Evolutionary conservation across 495 filamentous ascomycete species (phyloP).

Genomic region (Podospora anserina): DNA sequence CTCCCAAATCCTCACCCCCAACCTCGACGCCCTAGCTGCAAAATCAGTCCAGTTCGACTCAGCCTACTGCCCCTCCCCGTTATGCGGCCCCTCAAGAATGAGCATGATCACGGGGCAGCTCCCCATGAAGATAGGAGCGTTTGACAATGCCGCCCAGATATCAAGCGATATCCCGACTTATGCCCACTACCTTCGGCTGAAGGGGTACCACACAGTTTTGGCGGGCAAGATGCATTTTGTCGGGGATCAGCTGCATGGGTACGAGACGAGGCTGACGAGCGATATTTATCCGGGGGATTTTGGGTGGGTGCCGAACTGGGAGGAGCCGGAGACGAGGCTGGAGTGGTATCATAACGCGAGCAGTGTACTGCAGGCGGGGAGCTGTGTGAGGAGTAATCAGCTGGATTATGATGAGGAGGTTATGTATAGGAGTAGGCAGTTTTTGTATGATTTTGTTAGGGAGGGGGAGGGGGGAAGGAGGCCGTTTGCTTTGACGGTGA

Average conservation of each 20-base stretch:
- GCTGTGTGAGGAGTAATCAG: conserved; percentile 82
- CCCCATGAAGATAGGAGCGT: conserved; percentile 80
- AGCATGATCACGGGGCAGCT: conserved; percentile 85
- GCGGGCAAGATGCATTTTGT: conserved; percentile 97
- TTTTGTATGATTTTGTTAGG: conserved; percentile 77
- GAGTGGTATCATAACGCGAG: conserved; percentile 94
- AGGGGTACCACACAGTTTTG: conserved; percentile 83
- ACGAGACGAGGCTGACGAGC: conserved; percentile 80
- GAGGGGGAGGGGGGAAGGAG: conserved; percentile 56
- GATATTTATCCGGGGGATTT: conserved; percentile 92
- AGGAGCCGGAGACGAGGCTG: conserved; percentile 73
- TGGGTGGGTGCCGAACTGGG: conserved; percentile 89
- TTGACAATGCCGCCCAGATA: conserved; percentile 79
- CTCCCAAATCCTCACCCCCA: conserved; percentile 80
- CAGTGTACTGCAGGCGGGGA: conserved; percentile 80
- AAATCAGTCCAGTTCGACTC: conserved; percentile 80
- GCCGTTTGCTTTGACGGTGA: conserved; percentile 76
- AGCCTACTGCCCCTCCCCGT: conserved; percentile 84
- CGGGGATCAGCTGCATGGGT: conserved; percentile 87
- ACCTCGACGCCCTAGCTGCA: conserved; percentile 75
- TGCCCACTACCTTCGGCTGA: conserved; percentile 79
- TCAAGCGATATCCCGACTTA: conserved; percentile 76
- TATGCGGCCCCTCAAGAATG: conserved; percentile 85
- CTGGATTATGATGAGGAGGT: conserved; percentile 94
- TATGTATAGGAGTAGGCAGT: conserved; percentile 79